Percentiles rank a stretch among this genome's conserved stretches.
Conservation (phyloP, 2,329 filamentous ascomycete genomes). For the Amphichorda felina region DNA sequence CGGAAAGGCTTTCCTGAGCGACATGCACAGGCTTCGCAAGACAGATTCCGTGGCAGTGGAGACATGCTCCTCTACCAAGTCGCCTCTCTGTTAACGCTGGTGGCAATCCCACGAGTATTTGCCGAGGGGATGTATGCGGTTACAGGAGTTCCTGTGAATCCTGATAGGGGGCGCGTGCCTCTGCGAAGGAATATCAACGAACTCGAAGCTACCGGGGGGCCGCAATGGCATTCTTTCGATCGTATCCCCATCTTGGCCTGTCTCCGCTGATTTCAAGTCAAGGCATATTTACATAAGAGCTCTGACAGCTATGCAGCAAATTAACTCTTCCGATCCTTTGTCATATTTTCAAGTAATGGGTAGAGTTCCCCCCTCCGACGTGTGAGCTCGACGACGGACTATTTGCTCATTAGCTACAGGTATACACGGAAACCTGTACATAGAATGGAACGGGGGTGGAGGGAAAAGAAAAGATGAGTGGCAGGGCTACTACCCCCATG, state of each 20-base stretch:
- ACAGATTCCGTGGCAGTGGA: too few species aligned
- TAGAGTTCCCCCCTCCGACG: slow-evolving; percentile 10
- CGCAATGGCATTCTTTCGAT: slow-evolving; percentile 25
- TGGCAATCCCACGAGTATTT: too few species aligned
- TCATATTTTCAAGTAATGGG: slow-evolving; percentile 41
- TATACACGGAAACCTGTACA: slow-evolving; percentile 28
- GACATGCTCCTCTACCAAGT: too few species aligned
- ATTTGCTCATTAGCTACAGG: slow-evolving; percentile 17
- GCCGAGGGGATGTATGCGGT: too few species aligned
- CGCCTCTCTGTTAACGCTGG: too few species aligned
- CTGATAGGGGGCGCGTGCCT: slow-evolving; percentile 30
- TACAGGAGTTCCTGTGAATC: too few species aligned
- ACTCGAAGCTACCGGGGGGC: slow-evolving; percentile 25
- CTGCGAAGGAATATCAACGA: slow-evolving; percentile 34
- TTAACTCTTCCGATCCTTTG: slow-evolving; percentile 24
- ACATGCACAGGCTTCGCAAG: too few species aligned
- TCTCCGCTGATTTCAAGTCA: background rate
- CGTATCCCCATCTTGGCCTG: background rate
- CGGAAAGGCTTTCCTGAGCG: too few species aligned
- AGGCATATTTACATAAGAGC: slow-evolving; percentile 39
- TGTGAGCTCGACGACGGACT: slow-evolving; percentile 3
- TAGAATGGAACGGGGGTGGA: slow-evolving; percentile 29
- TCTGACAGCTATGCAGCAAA: slow-evolving; percentile 28
- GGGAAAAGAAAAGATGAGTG: slow-evolving; percentile 13
- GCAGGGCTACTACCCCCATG: slow-evolving; percentile 33